phyloP scores from a whole-genome alignment of 306 rosid species.

The Medicago ruthenica region DNA sequence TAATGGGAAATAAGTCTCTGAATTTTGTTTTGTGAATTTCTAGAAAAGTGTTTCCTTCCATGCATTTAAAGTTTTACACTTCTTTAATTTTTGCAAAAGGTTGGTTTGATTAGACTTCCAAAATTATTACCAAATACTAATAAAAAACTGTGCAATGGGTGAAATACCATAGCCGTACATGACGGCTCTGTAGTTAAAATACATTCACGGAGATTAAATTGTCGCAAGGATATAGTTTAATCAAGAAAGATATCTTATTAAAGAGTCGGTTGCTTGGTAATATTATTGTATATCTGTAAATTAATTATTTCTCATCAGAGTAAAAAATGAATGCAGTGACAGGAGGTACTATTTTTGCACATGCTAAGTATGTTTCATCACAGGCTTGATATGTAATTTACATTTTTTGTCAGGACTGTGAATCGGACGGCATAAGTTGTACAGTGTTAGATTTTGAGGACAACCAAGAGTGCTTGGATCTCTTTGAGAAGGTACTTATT shows the following conservation, averaged over 20 bases:
- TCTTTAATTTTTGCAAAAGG: background rate
- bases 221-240: constrained; percentile 7
- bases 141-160: constrained; percentile 7
- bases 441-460: constrained; percentile 73
- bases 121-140: constrained; percentile 29
- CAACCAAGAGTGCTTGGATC: constrained; percentile 92
- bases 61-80: no score
- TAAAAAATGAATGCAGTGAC: constrained; percentile 1
- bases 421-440: constrained; percentile 76
- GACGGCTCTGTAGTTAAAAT: constrained; percentile 14
- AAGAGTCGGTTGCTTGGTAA: constrained; percentile 11
- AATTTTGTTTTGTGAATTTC: background rate
- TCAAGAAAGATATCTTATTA: background rate
- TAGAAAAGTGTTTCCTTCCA: no score
- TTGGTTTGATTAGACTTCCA: constrained; percentile 9
- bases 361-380: constrained; percentile 19
- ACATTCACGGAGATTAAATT: constrained; percentile 14
- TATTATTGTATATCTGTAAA: constrained; percentile 21
- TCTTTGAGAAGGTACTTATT: constrained; percentile 85
- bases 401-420: constrained; percentile 68
- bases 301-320: constrained; percentile 29
- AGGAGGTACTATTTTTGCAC: no score
- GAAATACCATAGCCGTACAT: constrained; percentile 12
- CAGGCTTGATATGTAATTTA: constrained; percentile 35
- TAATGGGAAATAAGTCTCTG: constrained; percentile 14